These are phyloP conservation scores for Euphrasia confusa DNA, from an alignment of 257 asterid genomes.

Conservation along the genomic window DNA sequence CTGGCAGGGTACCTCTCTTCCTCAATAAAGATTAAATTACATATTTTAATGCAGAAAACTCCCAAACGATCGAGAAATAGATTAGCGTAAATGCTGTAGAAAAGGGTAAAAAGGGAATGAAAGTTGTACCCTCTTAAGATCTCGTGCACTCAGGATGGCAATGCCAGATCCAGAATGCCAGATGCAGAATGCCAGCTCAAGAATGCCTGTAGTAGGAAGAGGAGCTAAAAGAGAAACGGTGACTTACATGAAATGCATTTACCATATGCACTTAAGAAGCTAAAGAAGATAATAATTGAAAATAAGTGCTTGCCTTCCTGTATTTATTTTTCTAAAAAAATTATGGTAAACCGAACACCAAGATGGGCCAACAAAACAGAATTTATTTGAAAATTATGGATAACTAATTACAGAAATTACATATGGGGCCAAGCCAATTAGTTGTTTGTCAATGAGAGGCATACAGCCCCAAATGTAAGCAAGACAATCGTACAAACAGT, in stretches of 20 bases:
- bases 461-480: background rate
- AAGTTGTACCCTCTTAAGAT: background rate
- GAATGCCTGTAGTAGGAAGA: background rate
- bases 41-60: constrained; percentile 5
- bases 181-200: background rate
- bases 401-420: constrained; percentile 19
- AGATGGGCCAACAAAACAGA: constrained; percentile 6
- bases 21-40: constrained; percentile 17
- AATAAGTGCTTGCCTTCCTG: background rate
- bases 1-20: background rate
- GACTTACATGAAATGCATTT: background rate
- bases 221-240: background rate
- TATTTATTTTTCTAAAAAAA: constrained; percentile 12
- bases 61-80: constrained; percentile 20
- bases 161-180: no score
- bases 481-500: background rate
- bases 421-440: constrained; percentile 11
- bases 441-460: constrained; percentile 1
- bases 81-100: constrained; percentile 2
- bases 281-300: background rate
- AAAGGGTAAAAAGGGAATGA: background rate
- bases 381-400: background rate
- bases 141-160: background rate
- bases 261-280: background rate
- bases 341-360: background rate